Evolutionary conservation across 495 filamentous ascomycete species (phyloP), one percentile per base, ranked within the genome.

Genomic region (Evernia prunastri): DNA sequence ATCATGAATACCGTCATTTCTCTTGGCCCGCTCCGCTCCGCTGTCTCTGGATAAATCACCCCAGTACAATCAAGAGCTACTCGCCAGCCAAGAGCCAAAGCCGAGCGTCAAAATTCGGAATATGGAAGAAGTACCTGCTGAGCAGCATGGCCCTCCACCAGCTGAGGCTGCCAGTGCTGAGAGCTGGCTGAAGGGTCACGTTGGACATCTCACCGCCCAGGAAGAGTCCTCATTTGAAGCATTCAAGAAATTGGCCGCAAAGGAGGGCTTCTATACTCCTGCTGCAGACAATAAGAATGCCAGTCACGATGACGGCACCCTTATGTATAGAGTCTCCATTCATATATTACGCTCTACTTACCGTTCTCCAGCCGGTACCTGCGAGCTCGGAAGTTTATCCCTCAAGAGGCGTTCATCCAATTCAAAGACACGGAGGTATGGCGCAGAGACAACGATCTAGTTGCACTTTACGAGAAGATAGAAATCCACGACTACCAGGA

Each of bases 391-490:
- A 68, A 65, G 29, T 70, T 70, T 35, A 60, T 70, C 6, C 66
- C 68, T 36, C 66, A 66, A 60, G 68, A 70, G 15, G 92, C 92
- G 0, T 90, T 87, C 74, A 80, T 74, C 59, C 92, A 96, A 73
- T 96, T 96, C 75, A 86, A 87, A 69, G 90, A 92, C 59, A 95
- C 92, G 0, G 91, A 96, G 76, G 85, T 89, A 45, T 96, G 91
- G 87, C 85, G 92, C 47, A 84, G 83, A 70, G 85, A 88, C 58
- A 92, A 94, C 72, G 74, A 89, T 59, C 84, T 94, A 59, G 82
- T 88, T 59, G 74, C 80, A 31, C 78, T 94, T 51, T 91, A 90
- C 70, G 83, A 87, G 74, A 88, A 88, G 42, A 89, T 92, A 66
- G 89, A 92, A 61, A 75, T 91, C 37, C 82, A 91, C 10, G 89